A percentile compares a stretch with the other conserved stretches of the same genome.
These are phyloP conservation scores for Auricularia auricula-judae DNA, from an alignment of 768 basidiomycete species.

Conservation along the genomic window DNA sequence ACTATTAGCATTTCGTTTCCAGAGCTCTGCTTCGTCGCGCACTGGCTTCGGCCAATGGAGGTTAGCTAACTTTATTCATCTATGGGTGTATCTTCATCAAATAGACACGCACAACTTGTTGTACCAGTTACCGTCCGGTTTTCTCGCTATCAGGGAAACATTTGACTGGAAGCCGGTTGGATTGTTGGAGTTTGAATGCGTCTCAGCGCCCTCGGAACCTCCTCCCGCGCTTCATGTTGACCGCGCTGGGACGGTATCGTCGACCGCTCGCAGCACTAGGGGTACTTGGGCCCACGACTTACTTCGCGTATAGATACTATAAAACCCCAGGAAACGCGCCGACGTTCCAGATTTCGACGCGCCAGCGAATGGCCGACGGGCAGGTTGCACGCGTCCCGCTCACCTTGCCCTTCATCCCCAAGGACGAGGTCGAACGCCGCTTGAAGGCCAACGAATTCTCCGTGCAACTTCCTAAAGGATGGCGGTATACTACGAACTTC, in stretches of 20 bases:
- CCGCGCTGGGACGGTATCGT: neutral
- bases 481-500: constrained; percentile 54
- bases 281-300: neutral
- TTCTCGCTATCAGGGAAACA: too few relatives aligned
- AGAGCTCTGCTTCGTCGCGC: too few relatives aligned
- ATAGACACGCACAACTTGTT: too few relatives aligned
- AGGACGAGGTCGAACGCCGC: constrained; percentile 4
- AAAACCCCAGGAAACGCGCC: neutral
- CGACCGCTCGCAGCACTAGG: neutral
- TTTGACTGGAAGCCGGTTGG: too few relatives aligned
- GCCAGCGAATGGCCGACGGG: constrained; percentile 3
- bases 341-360: constrained; percentile 2
- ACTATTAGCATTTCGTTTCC: neutral
- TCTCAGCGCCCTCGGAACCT: too few relatives aligned
- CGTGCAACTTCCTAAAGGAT: neutral
- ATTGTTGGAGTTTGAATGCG: neutral
- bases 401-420: constrained; percentile 6
- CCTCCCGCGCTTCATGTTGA: neutral
- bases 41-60: too few relatives aligned
- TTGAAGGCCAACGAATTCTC: constrained; percentile 2
- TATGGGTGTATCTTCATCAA: too few relatives aligned
- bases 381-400: neutral
- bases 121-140: too few relatives aligned
- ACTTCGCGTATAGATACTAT: constrained; percentile 4
- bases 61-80: too few relatives aligned